phyloP scores from a whole-genome alignment of 1,139 yeast species.

The Chernovozyma sophiae-reginae region DNA sequence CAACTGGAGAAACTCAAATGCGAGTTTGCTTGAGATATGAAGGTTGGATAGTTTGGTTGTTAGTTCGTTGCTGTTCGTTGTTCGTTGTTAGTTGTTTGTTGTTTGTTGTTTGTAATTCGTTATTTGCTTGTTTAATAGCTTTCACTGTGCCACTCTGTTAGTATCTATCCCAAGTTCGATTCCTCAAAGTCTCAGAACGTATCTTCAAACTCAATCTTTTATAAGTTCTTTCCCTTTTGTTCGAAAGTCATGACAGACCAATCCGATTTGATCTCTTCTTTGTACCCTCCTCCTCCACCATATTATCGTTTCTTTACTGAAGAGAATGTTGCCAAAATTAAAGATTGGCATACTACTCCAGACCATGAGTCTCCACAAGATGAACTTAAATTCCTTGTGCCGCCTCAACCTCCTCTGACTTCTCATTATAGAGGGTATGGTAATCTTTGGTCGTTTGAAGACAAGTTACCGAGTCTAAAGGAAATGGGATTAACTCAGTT shows the following conservation, averaged over 20 bases:
- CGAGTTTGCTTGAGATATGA: too few relatives aligned
- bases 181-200: too few relatives aligned
- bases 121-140: too few relatives aligned
- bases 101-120: too few relatives aligned
- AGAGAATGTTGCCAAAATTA: slow-evolving; percentile 46
- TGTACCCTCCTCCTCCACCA: slow-evolving; percentile 87
- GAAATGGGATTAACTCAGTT: slow-evolving; percentile 68
- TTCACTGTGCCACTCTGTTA: too few relatives aligned
- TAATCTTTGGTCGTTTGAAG: slow-evolving; percentile 73
- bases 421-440: slow-evolving; percentile 76
- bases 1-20: too few relatives aligned
- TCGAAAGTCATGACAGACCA: slow-evolving; percentile 6
- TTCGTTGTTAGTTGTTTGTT: too few relatives aligned
- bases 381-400: slow-evolving; percentile 51
- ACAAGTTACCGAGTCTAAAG: slow-evolving; percentile 61
- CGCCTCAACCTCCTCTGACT: slow-evolving; percentile 61
- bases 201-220: too few relatives aligned
- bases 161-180: too few relatives aligned
- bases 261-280: slow-evolving; percentile 52
- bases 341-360: slow-evolving; percentile 14
- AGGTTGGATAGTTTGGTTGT: too few relatives aligned
- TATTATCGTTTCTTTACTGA: slow-evolving; percentile 64
- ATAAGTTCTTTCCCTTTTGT: too few relatives aligned
- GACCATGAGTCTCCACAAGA: slow-evolving; percentile 20
- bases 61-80: too few relatives aligned